phyloP scores from a whole-genome alignment of 192 early-diverging fungal species.

The Coemansia sp. region DNA sequence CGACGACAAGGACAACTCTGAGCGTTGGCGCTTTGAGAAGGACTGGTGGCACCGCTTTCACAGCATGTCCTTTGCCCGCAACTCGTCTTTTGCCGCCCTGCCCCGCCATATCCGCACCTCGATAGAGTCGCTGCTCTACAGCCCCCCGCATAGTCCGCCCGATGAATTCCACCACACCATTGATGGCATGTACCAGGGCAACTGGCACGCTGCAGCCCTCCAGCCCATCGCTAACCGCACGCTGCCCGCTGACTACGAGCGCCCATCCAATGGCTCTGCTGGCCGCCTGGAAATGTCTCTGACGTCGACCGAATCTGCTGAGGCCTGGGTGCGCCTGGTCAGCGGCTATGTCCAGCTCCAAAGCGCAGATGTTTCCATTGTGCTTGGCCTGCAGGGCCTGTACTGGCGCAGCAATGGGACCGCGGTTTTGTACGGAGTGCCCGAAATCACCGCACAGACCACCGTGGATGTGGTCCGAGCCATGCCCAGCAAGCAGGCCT shows the following conservation, averaged over 20 bases:
- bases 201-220: conserved; percentile 17
- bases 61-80: conserved; percentile 19
- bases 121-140: conserved; percentile 9
- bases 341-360: conserved; percentile 17
- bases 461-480: conserved; percentile 22
- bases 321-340: conserved; percentile 11
- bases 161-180: conserved; percentile 4
- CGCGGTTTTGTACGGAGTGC: conserved; percentile 21
- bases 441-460: conserved; percentile 20
- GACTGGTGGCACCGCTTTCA: conserved; percentile 31
- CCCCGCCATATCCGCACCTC: conserved; percentile 14
- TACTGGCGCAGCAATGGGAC: conserved; percentile 26
- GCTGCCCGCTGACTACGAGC: conserved; percentile 11
- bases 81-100: conserved; percentile 30
- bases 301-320: background rate
- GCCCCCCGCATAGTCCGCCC: background rate
- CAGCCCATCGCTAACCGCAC: conserved; percentile 7
- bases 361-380: background rate
- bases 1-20: conserved; percentile 6
- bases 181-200: conserved; percentile 19
- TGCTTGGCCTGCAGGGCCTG: conserved; percentile 25
- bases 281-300: conserved; percentile 25
- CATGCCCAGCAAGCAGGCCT: conserved; percentile 18
- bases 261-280: conserved; percentile 14
- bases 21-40: conserved; percentile 23